These are phyloP conservation scores for Neurospora hispaniola DNA, from an alignment of 495 filamentous ascomycete genomes.

Conservation along the genomic window DNA sequence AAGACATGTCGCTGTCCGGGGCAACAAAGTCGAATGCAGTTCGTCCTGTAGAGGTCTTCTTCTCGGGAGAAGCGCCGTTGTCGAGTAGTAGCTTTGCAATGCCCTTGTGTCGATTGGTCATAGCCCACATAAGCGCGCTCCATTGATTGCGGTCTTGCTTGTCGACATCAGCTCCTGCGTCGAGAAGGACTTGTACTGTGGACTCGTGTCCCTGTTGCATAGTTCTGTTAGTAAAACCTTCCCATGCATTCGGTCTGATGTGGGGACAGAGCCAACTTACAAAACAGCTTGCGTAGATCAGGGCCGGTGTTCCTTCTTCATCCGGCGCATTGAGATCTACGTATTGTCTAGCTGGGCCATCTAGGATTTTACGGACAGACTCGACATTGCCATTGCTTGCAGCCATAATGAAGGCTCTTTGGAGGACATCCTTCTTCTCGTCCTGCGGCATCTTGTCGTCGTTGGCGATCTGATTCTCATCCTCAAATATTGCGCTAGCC, in stretches of 20 bases:
- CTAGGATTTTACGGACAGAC: slow-evolving; percentile 63
- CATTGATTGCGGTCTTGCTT: slow-evolving; percentile 91
- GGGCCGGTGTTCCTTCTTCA: slow-evolving; percentile 85
- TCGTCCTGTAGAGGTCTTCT: slow-evolving; percentile 84
- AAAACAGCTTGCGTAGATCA: slow-evolving; percentile 99
- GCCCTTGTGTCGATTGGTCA: slow-evolving; percentile 94
- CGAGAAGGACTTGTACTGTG: slow-evolving; percentile 73
- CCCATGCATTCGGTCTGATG: slow-evolving; percentile 4
- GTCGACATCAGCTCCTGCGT: slow-evolving; percentile 84
- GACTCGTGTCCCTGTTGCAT: slow-evolving; percentile 69
- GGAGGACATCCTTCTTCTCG: slow-evolving; percentile 71
- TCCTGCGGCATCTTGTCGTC: slow-evolving; percentile 62
- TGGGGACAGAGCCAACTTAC: slow-evolving; percentile 40
- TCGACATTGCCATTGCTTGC: slow-evolving; percentile 92
- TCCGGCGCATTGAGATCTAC: slow-evolving; percentile 86
- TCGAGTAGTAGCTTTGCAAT: slow-evolving; percentile 89
- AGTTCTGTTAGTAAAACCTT: slow-evolving; percentile 8
- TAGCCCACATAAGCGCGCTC: slow-evolving; percentile 99
- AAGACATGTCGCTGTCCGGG: slow-evolving; percentile 90
- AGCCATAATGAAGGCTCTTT: slow-evolving; percentile 87
- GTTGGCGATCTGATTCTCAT: slow-evolving; percentile 67
- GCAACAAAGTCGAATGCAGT: slow-evolving; percentile 96
- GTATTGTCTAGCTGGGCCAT: slow-evolving; percentile 62
- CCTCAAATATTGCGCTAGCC: slow-evolving; percentile 56
- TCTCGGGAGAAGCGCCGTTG: slow-evolving; percentile 87